These are phyloP conservation scores for Cladosporium sp. DNA, from an alignment of 2,329 filamentous ascomycete species.

Conservation along the genomic window DNA sequence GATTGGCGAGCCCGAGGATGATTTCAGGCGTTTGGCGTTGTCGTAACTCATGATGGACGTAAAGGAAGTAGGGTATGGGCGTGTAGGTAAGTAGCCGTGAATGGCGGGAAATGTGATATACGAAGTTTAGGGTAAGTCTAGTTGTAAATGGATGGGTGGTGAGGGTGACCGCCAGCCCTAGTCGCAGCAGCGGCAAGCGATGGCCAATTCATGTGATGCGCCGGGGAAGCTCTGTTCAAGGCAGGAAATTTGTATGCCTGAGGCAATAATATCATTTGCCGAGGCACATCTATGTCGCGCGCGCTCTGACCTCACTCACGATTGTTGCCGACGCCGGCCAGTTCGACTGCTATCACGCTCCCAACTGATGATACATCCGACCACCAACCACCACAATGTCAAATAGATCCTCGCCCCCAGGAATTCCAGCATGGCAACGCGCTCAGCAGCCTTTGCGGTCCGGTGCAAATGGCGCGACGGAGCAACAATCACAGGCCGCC, in stretches of 20 bases:
- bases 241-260: not conserved
- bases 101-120: not conserved
- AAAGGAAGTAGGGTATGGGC: too few species aligned
- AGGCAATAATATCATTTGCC: conserved; percentile 4
- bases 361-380: too few species aligned
- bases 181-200: too few species aligned
- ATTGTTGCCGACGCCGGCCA: conserved; percentile 4
- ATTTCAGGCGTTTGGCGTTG: conserved; percentile 26
- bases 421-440: conserved; percentile 34
- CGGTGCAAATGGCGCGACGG: not conserved
- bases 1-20: conserved; percentile 24
- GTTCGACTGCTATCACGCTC: too few species aligned
- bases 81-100: not conserved
- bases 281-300: conserved; percentile 7
- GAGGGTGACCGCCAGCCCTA: too few species aligned
- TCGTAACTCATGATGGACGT: conserved; percentile 5
- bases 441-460: conserved; percentile 15
- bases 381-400: conserved; percentile 17
- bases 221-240: conserved; percentile 1
- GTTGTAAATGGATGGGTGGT: too few species aligned
- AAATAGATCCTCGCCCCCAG: conserved; percentile 16
- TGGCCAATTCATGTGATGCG: too few species aligned
- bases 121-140: too few species aligned
- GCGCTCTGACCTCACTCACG: conserved; percentile 5
- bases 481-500: not conserved